Base-by-base conservation (phyloP, 208 protist genomes). In the Sergeia podlipaevii region DNA sequence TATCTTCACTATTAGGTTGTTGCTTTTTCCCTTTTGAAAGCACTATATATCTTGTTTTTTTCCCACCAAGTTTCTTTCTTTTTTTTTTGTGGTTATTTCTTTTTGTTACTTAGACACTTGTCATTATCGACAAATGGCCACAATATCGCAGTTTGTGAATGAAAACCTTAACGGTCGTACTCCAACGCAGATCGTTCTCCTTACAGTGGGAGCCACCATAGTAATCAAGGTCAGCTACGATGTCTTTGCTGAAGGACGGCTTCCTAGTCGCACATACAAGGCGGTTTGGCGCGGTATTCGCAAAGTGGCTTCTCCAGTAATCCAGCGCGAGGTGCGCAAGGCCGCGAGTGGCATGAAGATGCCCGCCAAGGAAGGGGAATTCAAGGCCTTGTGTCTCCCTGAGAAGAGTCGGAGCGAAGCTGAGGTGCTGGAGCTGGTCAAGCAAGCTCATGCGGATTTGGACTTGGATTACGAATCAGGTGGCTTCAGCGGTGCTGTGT, bases 401-500 rank as follows among this genome's bases (percentile, higher is more conserved):
- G 58, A 81, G 24, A 73, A 88, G 49, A 60, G 69, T 17, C 53
- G 41, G 18, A 50, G 48, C 0, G 67, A 86, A 45, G 72, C 65
- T 20, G 73, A 91, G 38, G 84, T 95, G 48, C 1, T 95, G n/a
- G 17, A 39, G 28, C 27, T 91, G 17, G 72, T 89, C 38, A 36
- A 58, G 4, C 44, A 55, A 23, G 27, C 75, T 17, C 88, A 95
- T 71, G 18, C 51, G 4, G 65, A 87, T 39, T 70, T 95, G 5
- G 88, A 95, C 57, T 27, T 83, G 36, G 52, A 54, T 27, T 95
- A 91, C 61, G 70, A 77, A 20, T 54, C 74, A 3, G 85, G 82
- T 48, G 72, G 76, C n/a, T 77, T 95, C 34, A 95, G 88, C 65
- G 97, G 97, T 13, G 65, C 90, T 1, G 83, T 98, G 1, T 98